A percentile compares a stretch with the other conserved stretches of the same genome.
phyloP scores from a whole-genome alignment of 2,329 filamentous ascomycete genomes.

The Curvularia eragrostidis region DNA sequence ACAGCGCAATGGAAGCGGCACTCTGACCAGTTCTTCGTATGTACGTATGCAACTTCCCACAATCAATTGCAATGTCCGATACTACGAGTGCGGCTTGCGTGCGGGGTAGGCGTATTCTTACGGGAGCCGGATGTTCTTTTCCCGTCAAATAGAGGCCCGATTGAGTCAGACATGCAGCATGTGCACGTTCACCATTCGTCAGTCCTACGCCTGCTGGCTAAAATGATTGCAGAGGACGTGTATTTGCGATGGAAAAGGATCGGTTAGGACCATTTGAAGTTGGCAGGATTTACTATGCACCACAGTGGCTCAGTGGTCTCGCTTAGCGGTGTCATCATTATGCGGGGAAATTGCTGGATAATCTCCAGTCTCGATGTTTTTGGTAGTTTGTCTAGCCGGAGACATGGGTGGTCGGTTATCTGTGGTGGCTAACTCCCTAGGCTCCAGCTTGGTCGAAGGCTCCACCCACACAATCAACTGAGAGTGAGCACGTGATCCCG shows the following conservation, averaged over 20 bases:
- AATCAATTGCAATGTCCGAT: background rate
- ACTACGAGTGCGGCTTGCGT: background rate
- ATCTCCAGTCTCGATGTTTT: background rate
- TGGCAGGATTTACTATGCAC: background rate
- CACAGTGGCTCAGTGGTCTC: background rate
- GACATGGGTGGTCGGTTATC: background rate
- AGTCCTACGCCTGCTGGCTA: background rate
- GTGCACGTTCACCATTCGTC: background rate
- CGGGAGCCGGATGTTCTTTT: conserved; percentile 11
- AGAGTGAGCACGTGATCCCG: conserved; percentile 10
- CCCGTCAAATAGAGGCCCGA: background rate
- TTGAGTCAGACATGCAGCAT: conserved; percentile 1
- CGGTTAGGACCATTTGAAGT: background rate
- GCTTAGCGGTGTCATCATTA: background rate
- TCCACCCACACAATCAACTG: background rate
- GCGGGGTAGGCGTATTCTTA: background rate
- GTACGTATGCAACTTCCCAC: background rate
- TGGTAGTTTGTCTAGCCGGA: background rate
- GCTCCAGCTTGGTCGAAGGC: background rate
- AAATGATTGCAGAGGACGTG: background rate
- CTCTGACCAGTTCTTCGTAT: background rate
- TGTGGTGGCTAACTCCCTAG: background rate
- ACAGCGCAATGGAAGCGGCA: background rate
- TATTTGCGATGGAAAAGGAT: background rate
- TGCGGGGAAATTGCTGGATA: background rate